Evolutionary conservation across 2,329 filamentous ascomycete species (phyloP).

Genomic region (Ceratocystis variospora): DNA sequence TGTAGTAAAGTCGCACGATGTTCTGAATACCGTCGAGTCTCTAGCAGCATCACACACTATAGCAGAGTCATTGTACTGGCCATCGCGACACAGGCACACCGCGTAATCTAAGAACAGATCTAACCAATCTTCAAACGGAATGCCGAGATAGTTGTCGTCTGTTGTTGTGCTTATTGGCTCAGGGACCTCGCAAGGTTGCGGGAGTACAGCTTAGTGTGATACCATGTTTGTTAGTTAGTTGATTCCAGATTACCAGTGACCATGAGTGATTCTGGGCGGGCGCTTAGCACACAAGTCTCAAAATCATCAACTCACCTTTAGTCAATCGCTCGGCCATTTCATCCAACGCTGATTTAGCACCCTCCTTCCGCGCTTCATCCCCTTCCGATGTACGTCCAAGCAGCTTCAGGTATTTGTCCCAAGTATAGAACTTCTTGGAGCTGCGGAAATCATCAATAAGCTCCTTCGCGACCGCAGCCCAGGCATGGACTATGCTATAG

Average conservation of each 20-base stretch:
- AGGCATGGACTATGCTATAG: conserved; percentile 33
- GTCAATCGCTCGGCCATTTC: conserved; percentile 43
- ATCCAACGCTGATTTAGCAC: conserved; percentile 34
- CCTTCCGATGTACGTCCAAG: conserved; percentile 29
- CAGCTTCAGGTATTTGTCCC: conserved; percentile 51
- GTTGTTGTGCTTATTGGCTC: not conserved
- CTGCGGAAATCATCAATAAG: conserved; percentile 51
- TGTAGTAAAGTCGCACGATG: conserved; percentile 52
- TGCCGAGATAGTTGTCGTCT: conserved; percentile 50
- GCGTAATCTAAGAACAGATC: conserved; percentile 84
- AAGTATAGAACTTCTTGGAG: conserved; percentile 50
- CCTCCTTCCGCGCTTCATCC: conserved; percentile 19
- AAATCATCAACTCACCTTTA: conserved; percentile 33
- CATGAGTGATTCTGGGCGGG: too few species aligned
- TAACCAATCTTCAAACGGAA: conserved; percentile 74
- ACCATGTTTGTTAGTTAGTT: not conserved
- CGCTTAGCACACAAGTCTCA: too few species aligned
- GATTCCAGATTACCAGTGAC: not conserved
- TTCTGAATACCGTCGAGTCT: conserved; percentile 70
- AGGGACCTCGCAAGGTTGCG: conserved; percentile 16
- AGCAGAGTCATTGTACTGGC: conserved; percentile 60
- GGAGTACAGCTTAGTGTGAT: conserved; percentile 18
- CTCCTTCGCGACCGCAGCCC: conserved; percentile 46
- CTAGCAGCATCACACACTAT: conserved; percentile 63
- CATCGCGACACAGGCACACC: conserved; percentile 55